phyloP scores from a whole-genome alignment of 768 basidiomycete species.

The Trametopsis cervina region DNA sequence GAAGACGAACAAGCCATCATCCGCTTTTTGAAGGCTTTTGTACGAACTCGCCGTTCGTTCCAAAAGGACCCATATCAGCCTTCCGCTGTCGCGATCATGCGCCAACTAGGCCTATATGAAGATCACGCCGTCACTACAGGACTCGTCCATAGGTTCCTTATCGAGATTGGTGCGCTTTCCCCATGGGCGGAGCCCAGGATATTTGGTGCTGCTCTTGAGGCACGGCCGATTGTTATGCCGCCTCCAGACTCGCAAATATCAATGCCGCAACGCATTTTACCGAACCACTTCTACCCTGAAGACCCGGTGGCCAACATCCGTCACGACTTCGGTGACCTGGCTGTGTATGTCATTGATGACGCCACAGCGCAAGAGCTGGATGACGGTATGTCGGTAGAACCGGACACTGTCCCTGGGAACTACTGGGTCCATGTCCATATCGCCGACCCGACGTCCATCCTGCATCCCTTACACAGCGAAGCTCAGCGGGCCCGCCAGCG shows the following conservation, averaged over 20 bases:
- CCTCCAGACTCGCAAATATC: constrained; percentile 8
- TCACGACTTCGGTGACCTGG: constrained; percentile 78
- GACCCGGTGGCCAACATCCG: constrained; percentile 69
- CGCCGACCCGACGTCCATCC: constrained; percentile 80
- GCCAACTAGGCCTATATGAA: constrained; percentile 38
- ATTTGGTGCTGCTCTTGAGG: background rate
- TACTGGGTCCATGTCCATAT: constrained; percentile 88
- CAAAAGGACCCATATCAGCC: constrained; percentile 61
- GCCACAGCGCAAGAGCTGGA: constrained; percentile 77
- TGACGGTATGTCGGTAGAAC: constrained; percentile 84
- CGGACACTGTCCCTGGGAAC: constrained; percentile 42
- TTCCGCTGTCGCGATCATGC: constrained; percentile 49
- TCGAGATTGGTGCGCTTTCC: constrained; percentile 66
- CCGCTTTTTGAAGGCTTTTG: constrained; percentile 47
- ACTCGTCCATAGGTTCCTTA: constrained; percentile 42
- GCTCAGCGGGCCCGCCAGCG: constrained; percentile 48
- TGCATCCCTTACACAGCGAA: constrained; percentile 65
- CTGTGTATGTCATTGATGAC: constrained; percentile 87
- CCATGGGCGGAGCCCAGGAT: constrained; percentile 66
- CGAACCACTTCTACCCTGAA: constrained; percentile 52
- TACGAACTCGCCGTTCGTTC: constrained; percentile 38
- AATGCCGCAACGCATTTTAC: constrained; percentile 35
- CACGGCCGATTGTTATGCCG: constrained; percentile 19
- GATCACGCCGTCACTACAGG: constrained; percentile 24
- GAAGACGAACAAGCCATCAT: constrained; percentile 50